Percentiles rank a stretch among this genome's conserved stretches.
Conservation (phyloP, 495 filamentous ascomycete genomes). For the Penicillium flavigenum region DNA sequence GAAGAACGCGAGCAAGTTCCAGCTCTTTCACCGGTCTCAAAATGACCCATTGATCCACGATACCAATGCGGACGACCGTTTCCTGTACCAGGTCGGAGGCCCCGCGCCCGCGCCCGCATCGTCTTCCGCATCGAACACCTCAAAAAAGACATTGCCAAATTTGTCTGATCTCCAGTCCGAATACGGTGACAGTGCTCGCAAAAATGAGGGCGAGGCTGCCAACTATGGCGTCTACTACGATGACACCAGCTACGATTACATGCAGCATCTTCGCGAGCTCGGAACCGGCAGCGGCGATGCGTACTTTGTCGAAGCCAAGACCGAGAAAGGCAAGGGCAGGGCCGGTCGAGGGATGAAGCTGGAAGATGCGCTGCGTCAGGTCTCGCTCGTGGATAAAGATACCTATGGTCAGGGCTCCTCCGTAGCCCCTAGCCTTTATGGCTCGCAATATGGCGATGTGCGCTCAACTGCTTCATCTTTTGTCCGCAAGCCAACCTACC, state of each 20-base stretch:
- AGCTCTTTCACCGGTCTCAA: constrained; percentile 92
- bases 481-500: constrained; percentile 72
- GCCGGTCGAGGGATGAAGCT: constrained; percentile 72
- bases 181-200: constrained; percentile 64
- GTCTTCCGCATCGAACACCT: constrained; percentile 28
- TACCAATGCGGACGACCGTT: constrained; percentile 72
- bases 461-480: constrained; percentile 60
- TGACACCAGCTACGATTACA: constrained; percentile 95
- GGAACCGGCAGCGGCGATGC: constrained; percentile 59
- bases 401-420: constrained; percentile 48
- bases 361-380: constrained; percentile 74
- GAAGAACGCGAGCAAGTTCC: constrained; percentile 87
- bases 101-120: constrained; percentile 33
- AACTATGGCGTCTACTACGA: constrained; percentile 86
- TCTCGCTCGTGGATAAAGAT: constrained; percentile 53
- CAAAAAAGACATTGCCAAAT: constrained; percentile 43
- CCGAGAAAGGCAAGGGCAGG: constrained; percentile 55
- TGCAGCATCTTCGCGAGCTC: constrained; percentile 96
- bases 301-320: constrained; percentile 73
- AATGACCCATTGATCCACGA: constrained; percentile 96
- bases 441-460: constrained; percentile 37
- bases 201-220: constrained; percentile 95
- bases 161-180: constrained; percentile 75
- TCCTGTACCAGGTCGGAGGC: constrained; percentile 58
- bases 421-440: constrained; percentile 34